These are phyloP conservation scores for Filobasidium wieringae DNA, from an alignment of 768 basidiomycete genomes.

Conservation along the genomic window DNA sequence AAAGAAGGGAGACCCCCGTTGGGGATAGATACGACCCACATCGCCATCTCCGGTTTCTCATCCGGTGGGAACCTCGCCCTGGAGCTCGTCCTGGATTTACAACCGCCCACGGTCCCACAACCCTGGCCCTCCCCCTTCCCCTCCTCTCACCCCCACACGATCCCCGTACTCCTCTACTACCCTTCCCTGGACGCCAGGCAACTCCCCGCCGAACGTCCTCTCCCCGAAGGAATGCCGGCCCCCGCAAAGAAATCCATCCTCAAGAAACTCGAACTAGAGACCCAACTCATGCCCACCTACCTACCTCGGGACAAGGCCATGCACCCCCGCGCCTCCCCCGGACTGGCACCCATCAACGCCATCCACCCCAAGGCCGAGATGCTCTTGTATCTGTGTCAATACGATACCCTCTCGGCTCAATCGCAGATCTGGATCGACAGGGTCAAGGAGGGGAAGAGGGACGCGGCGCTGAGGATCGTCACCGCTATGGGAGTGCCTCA, in stretches of 20 bases:
- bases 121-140: neutral
- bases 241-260: neutral
- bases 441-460: neutral
- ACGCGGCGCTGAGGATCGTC: neutral
- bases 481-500: neutral
- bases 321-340: neutral
- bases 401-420: neutral
- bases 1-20: neutral
- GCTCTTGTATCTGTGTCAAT: neutral
- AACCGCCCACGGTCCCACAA: neutral
- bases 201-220: neutral
- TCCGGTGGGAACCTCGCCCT: slow-evolving; percentile 1
- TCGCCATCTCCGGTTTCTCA: neutral
- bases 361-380: neutral
- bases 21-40: neutral
- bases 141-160: neutral
- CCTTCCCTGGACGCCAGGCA: neutral
- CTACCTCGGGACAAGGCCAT: neutral
- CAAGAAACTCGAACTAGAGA: neutral
- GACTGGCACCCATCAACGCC: neutral
- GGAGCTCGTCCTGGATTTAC: neutral
- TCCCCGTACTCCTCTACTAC: slow-evolving; percentile 1
- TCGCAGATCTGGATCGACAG: neutral
- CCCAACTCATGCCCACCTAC: neutral
- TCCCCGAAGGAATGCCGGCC: neutral